Evolutionary conservation across 306 rosid genomes (phyloP).

Genomic region (Lathyrus oleraceus): DNA sequence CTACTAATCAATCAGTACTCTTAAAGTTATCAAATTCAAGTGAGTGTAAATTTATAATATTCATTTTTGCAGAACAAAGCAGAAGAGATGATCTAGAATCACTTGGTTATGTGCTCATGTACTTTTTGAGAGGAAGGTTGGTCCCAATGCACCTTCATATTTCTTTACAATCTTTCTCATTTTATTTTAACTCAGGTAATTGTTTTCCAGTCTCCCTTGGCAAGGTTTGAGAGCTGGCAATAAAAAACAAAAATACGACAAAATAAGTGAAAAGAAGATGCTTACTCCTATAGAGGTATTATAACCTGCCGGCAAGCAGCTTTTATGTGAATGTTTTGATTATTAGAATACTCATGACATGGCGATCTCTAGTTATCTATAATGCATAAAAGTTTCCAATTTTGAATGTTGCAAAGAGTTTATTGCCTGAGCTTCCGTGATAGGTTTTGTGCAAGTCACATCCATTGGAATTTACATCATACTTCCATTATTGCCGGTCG

Average conservation of each 20-base stretch:
- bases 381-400: neutral
- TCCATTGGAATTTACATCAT: constrained; percentile 88
- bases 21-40: constrained; percentile 1
- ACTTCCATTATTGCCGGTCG: constrained; percentile 89
- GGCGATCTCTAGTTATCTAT: neutral
- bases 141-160: constrained; percentile 23
- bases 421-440: constrained; percentile 23
- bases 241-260: constrained; percentile 94
- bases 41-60: neutral
- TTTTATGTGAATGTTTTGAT: constrained; percentile 17
- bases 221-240: constrained; percentile 97
- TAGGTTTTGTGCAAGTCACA: constrained; percentile 87
- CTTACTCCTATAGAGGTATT: constrained; percentile 92
- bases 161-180: constrained; percentile 4
- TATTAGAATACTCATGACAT: constrained; percentile 9
- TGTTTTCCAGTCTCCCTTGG: constrained; percentile 93
- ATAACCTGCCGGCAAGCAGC: constrained; percentile 27
- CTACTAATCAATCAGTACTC: constrained; percentile 27
- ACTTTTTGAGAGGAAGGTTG: constrained; percentile 98
- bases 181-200: constrained; percentile 31
- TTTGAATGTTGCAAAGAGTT: constrained; percentile 29
- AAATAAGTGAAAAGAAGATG: constrained; percentile 98
- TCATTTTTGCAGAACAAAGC: constrained; percentile 85
- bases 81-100: constrained; percentile 99
- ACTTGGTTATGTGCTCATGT: constrained; percentile 96